Evolutionary conservation across 2,329 filamentous ascomycete species (phyloP), one percentile per base, ranked within the genome.

Genomic region (Alternaria hordeiaustralica): DNA sequence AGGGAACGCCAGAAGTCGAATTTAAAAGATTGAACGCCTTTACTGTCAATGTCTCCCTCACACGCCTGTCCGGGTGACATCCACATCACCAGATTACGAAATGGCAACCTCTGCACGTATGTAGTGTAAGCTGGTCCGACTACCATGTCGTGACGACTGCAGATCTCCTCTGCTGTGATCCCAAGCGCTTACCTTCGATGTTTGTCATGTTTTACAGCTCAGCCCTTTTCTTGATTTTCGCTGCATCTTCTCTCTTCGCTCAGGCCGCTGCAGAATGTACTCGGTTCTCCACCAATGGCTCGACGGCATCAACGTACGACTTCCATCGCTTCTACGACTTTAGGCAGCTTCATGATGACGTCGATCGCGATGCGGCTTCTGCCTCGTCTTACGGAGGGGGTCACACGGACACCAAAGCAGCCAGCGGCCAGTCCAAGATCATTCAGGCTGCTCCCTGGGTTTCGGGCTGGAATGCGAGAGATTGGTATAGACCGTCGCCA

Each of bases 301-400:
- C 59, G 7, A 53, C 64, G 10, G 58, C 63, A 41, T 30, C 63
- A 5, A 57, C 49, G 3, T 70, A 64, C 49, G 55, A 61, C 18
- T 70, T 64, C 54, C 60, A 70, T 43, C 65, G 65, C 15, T 70
- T 70, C 30, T 70, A 66, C 49, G 66, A 70, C 53, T 70, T 70
- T 20, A 58, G 66, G 1, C 57, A 65, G 0, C 23, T 57, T 3
- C 41, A 53, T 23, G 53, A 60, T 11, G 7, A 30, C 15, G 5
- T n/a, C 18, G 8, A 36, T 10, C 41, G 25, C 20, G 20, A 43
- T 13, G 43, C 36, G 11, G 28, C 43, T 25, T 33, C 46, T 9
- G 15, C 26, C 18, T 10, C 26, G 20, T n/a, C 46, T 6, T 25
- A 47, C 20, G 53, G n/a, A 18, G 15, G 44, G 13, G 25, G 12